A percentile compares a stretch with the other conserved stretches of the same genome.
These are phyloP conservation scores for Coleophoma cylindrospora DNA, from an alignment of 2,329 filamentous ascomycete genomes.

Conservation along the genomic window DNA sequence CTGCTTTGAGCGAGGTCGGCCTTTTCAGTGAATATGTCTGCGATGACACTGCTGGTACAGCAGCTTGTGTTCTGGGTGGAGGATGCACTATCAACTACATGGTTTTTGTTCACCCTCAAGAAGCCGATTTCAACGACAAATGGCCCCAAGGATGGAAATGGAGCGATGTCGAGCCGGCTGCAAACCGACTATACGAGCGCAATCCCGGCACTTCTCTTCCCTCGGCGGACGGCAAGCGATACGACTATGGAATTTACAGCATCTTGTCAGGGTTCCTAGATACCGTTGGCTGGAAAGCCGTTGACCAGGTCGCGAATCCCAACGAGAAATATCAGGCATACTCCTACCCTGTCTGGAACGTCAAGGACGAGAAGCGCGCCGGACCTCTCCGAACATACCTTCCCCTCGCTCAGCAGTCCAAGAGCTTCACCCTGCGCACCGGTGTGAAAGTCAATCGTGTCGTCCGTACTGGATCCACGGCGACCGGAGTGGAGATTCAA, in stretches of 20 bases:
- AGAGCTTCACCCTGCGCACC: constrained; percentile 60
- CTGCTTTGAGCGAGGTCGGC: neutral
- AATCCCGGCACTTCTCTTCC: constrained; percentile 62
- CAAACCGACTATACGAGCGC: constrained; percentile 55
- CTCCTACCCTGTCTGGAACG: constrained; percentile 60
- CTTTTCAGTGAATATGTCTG: neutral
- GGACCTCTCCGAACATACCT: constrained; percentile 67
- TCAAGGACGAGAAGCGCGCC: constrained; percentile 53
- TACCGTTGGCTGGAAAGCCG: constrained; percentile 51
- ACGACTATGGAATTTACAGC: constrained; percentile 58
- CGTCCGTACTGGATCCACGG: constrained; percentile 50
- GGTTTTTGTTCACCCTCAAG: constrained; percentile 58
- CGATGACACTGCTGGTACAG: constrained; percentile 57
- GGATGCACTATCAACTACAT: constrained; percentile 47
- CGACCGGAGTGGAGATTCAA: constrained; percentile 55
- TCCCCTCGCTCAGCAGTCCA: constrained; percentile 46
- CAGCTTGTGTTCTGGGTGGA: constrained; percentile 62
- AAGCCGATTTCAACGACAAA: constrained; percentile 62
- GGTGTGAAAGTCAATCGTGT: constrained; percentile 59
- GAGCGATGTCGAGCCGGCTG: constrained; percentile 50
- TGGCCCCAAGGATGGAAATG: constrained; percentile 62
- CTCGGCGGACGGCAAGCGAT: constrained; percentile 57
- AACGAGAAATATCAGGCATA: constrained; percentile 59
- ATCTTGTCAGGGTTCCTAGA: constrained; percentile 41
- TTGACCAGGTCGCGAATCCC: constrained; percentile 32